A percentile compares a stretch with the other conserved stretches of the same genome.
Conservation (phyloP, 2,329 filamentous ascomycete species). For the Ceratocystiopsis minuta region DNA sequence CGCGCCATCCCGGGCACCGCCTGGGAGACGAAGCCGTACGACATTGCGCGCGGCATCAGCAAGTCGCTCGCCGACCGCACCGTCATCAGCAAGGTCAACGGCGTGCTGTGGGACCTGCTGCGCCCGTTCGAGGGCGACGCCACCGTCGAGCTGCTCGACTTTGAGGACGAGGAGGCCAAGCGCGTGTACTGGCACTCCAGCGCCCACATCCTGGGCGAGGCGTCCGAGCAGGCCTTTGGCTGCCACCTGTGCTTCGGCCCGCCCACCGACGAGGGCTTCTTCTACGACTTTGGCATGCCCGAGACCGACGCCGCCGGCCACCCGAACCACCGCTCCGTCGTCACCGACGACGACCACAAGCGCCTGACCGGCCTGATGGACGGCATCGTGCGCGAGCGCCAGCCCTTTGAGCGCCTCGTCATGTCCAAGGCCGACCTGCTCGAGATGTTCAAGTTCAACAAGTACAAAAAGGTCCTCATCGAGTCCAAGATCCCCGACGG, state of each 20-base stretch:
- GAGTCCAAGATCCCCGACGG: conserved; percentile 79
- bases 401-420: conserved; percentile 77
- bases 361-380: conserved; percentile 63
- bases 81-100: conserved; percentile 73
- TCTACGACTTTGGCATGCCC: conserved; percentile 86
- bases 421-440: conserved; percentile 81
- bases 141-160: conserved; percentile 68
- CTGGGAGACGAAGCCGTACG: conserved; percentile 78
- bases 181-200: conserved; percentile 97
- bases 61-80: conserved; percentile 75
- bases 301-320: conserved; percentile 29
- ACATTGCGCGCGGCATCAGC: conserved; percentile 60
- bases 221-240: conserved; percentile 74
- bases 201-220: conserved; percentile 90
- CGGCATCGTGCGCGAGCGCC: conserved; percentile 89
- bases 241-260: conserved; percentile 90
- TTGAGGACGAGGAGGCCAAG: conserved; percentile 57
- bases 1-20: conserved; percentile 56
- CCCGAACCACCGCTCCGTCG: conserved; percentile 22
- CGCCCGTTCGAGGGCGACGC: conserved; percentile 77
- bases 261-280: conserved; percentile 80
- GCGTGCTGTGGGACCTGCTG: conserved; percentile 79
- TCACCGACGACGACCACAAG: conserved; percentile 65
- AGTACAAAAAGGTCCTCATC: conserved; percentile 97
- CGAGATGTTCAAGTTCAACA: conserved; percentile 95